Percentiles rank a stretch among this genome's conserved stretches.
Conservation (phyloP, 2,329 filamentous ascomycete genomes). For the Colletotrichum melonis region DNA sequence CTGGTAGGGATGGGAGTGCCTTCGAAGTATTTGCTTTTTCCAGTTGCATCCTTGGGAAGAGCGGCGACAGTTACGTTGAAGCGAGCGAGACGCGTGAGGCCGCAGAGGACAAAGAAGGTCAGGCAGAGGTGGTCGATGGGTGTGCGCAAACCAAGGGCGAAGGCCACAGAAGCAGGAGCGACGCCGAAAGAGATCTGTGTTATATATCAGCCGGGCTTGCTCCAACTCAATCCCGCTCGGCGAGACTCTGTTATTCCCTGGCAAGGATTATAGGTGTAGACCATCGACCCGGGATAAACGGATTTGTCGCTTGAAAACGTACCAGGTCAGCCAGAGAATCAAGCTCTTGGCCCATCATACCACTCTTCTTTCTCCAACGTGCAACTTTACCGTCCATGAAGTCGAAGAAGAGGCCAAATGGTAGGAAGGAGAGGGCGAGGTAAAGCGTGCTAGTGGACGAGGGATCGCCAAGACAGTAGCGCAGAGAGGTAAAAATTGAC, state of each 20-base stretch:
- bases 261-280: background rate
- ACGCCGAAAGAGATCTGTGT: conserved; percentile 93
- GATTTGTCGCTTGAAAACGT: conserved; percentile 48
- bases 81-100: conserved; percentile 90
- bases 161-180: conserved; percentile 86
- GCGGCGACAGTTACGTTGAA: conserved; percentile 96
- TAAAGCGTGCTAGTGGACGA: conserved; percentile 77
- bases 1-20: conserved; percentile 96
- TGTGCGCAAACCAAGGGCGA: conserved; percentile 89
- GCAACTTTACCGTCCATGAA: conserved; percentile 98
- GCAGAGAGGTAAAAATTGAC: conserved; percentile 94
- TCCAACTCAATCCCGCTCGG: background rate
- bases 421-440: conserved; percentile 86
- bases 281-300: background rate
- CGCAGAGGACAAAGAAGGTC: conserved; percentile 92
- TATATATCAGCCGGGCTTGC: background rate
- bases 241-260: background rate
- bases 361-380: conserved; percentile 95
- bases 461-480: conserved; percentile 85
- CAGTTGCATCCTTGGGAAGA: conserved; percentile 89
- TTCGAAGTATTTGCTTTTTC: conserved; percentile 96
- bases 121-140: conserved; percentile 82
- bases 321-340: conserved; percentile 96
- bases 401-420: conserved; percentile 95
- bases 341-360: conserved; percentile 96